phyloP scores from a whole-genome alignment of 768 basidiomycete species.

The Mycena filopes region DNA sequence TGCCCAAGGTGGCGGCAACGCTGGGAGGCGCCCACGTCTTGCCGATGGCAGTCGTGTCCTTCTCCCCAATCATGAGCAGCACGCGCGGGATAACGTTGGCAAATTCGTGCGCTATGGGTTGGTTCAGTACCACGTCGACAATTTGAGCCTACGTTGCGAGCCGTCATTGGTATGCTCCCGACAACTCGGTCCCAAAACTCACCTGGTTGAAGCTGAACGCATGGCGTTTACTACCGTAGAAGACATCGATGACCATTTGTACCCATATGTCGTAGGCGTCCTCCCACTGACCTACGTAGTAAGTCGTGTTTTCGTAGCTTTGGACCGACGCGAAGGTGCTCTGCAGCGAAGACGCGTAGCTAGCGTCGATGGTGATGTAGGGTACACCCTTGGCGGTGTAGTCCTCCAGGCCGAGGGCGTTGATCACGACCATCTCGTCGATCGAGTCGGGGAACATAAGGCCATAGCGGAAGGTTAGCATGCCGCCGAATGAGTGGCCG shows the following conservation, averaged over 20 bases:
- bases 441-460: conserved; percentile 20
- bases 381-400: conserved; percentile 20
- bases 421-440: conserved; percentile 20
- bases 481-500: conserved; percentile 23
- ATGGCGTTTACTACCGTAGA: conserved; percentile 18
- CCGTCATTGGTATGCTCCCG: too few species aligned
- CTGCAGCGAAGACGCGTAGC: conserved; percentile 1
- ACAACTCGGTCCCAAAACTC: too few species aligned
- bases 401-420: conserved; percentile 21
- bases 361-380: conserved; percentile 18
- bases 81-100: conserved; percentile 1
- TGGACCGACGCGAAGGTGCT: conserved; percentile 19
- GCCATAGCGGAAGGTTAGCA: conserved; percentile 21
- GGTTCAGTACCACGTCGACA: conserved; percentile 14
- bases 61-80: conserved; percentile 24
- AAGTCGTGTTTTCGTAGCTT: conserved; percentile 22
- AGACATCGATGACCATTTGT: conserved; percentile 19
- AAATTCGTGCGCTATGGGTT: conserved; percentile 22
- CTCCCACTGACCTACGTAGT: conserved; percentile 25
- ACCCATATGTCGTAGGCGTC: conserved; percentile 17
- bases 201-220: conserved; percentile 20
- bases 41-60: conserved; percentile 24
- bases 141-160: too few species aligned
- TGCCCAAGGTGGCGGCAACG: conserved; percentile 15
- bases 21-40: conserved; percentile 17